Base-by-base conservation (phyloP, 2,329 filamentous ascomycete species). In the Coleophoma crateriformis region DNA sequence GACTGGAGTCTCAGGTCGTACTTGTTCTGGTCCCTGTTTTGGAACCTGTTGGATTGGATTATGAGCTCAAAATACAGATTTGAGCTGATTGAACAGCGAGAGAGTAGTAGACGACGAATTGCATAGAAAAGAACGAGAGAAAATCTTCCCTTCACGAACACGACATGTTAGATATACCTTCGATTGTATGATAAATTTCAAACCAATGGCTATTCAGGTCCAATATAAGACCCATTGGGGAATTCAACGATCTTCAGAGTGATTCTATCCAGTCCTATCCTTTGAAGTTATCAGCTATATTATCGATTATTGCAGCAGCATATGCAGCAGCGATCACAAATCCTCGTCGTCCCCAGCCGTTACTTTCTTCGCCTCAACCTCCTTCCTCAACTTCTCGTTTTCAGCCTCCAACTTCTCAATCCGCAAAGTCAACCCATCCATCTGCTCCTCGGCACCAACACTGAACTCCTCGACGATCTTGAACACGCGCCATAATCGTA, bases 381-480 rank as follows among this genome's bases (percentile, higher is more conserved):
- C 52, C 20, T 80, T 78, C 8, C 67, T 87, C 27, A 85, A 77
- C 2, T 59, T 60, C 22, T 40, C 54, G 22, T 75, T 75, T 53
- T 72, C 78, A 47, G 63, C 67, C 59, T 78, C 75, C 8, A 85
- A 65, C 22, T 72, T 66, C 45, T 75, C 71, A 22, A 86, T 68
- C 48, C 72, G 66, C 46, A 71, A 65, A 54, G 79, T 71, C 37
- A 86, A 66, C 10, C 73, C 72, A 53, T 83, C 81, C 68, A 82
- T 77, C 61, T 81, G 72, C 65, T 87, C 82, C 34, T 78, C 68
- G 1, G 82, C 81, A 8, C 81, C 82, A 7, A 83, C 73, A 32
- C 77, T 78, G 53, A 87, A 71, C 64, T 88, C 84, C 60, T 88
- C 82, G 7, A 85, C 78, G 46, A 87, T 84, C 69, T 87, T 86